These are phyloP conservation scores for Anisodus acutangulus DNA, from an alignment of 257 asterid species.

Conservation along the genomic window DNA sequence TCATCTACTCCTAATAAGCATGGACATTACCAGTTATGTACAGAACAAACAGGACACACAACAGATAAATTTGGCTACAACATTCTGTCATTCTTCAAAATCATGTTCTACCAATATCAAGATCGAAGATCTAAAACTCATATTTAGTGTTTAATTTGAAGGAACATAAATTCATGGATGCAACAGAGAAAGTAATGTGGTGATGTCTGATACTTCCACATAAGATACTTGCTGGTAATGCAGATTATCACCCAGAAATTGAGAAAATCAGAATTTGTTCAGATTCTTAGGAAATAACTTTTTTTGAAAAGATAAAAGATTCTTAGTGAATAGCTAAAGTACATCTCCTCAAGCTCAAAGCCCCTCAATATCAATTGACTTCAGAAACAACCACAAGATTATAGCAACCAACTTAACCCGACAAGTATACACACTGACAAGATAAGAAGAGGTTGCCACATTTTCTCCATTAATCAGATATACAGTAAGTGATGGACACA, in stretches of 20 bases:
- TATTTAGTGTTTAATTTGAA: not conserved
- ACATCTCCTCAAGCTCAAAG: not conserved
- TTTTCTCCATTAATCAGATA: not conserved
- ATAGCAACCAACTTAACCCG: not conserved
- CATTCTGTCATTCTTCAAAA: slow-evolving; percentile 16
- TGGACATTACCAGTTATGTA: slow-evolving; percentile 6
- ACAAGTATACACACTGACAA: slow-evolving; percentile 2
- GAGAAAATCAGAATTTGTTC: not conserved
- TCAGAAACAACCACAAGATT: not conserved
- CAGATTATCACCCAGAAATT: not conserved
- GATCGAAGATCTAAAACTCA: not conserved
- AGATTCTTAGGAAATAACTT: not conserved
- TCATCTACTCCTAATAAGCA: not conserved
- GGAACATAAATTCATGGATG: not conserved
- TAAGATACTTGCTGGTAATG: not conserved
- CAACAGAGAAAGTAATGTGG: not conserved
- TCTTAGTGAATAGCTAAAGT: not conserved
- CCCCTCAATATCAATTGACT: not conserved
- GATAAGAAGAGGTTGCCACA: not conserved
- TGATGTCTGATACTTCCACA: not conserved
- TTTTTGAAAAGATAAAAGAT: not conserved
- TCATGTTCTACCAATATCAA: not conserved
- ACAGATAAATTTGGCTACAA: not conserved
- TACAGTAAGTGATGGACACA: not conserved
- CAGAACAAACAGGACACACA: not conserved